Base-by-base conservation (phyloP, 805 yeast species). In the Lachancea cidri region DNA sequence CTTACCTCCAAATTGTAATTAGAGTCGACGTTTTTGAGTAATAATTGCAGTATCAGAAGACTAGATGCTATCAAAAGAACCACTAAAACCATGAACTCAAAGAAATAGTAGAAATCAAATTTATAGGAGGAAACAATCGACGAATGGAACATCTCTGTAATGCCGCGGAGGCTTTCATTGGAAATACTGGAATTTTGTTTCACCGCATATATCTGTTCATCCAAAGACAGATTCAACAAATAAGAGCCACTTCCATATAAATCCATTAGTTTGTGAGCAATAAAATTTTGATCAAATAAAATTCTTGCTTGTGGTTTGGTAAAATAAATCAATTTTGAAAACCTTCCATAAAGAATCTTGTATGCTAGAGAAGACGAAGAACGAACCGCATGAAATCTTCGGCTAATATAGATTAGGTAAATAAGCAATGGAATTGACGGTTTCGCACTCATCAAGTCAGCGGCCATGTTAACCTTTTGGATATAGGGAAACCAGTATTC, bases 61-160 rank as follows among this genome's bases (percentile, higher is more conserved):
- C 79, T 64, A 13, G 74, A 54, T 1, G 83, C 76, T 9, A 74
- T 47, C 17, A 79, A 67, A 47, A 83, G 76, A 1, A 72, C 49
- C 18, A 81, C 44, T 9, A 77, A 66, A 4, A 79, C 64, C 2
- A 71, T 46, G 47, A 80, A 74, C 56, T 83, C 91, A 38, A 81
- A 49, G 18, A 76, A 62, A 49, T 74, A 81, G 25, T 73, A 68
- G 14, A 66, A 50, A 52, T 77, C 79, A 53, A 73, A 71, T 39
- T 65, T 63, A 55, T 67, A 68, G n/a, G 65, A 55, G 1, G 64
- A 55, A 17, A 52, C 49, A 17, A 58, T 34, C 15, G 54, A 51
- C 20, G 55, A 47, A 15, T 49, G 48, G 27, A 65, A 47, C 3
- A 18, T 18, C 0, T 27, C 14, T 4, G 50, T 30, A 1, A 41